Evolutionary conservation across 208 protist species (phyloP).

Genomic region (Jaenimonas drosophilae): DNA sequence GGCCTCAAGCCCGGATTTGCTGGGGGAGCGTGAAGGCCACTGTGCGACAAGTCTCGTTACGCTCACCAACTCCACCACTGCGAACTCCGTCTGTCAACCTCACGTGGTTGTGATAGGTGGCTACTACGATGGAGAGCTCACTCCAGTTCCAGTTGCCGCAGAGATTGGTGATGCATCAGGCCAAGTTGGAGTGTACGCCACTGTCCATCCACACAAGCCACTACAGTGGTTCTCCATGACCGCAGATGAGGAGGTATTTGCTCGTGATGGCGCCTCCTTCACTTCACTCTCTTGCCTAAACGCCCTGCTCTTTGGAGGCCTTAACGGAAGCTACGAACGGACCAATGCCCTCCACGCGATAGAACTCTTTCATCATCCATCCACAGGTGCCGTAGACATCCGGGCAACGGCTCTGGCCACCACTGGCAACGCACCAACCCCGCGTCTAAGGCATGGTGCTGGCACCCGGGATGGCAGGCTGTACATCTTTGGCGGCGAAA

Average conservation of each 20-base stretch:
- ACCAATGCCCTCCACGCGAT: slow-evolving; percentile 23
- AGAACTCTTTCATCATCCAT: background rate
- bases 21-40: slow-evolving; percentile 59
- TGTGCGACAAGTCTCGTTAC: slow-evolving; percentile 33
- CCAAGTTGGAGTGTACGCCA: too few species aligned
- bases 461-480: slow-evolving; percentile 16
- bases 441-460: slow-evolving; percentile 40
- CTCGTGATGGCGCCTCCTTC: slow-evolving; percentile 49
- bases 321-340: slow-evolving; percentile 27
- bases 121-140: slow-evolving; percentile 47
- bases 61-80: too few species aligned
- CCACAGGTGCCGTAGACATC: slow-evolving; percentile 1
- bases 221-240: slow-evolving; percentile 24
- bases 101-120: slow-evolving; percentile 46
- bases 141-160: slow-evolving; percentile 17
- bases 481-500: slow-evolving; percentile 59
- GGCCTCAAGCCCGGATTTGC: too few species aligned
- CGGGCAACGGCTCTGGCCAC: slow-evolving; percentile 10
- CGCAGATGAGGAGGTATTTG: slow-evolving; percentile 12
- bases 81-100: too few species aligned
- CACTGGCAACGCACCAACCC: slow-evolving; percentile 24
- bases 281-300: slow-evolving; percentile 11
- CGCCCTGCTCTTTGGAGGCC: slow-evolving; percentile 73
- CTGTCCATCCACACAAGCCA: slow-evolving; percentile 8
- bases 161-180: too few species aligned